These are phyloP conservation scores for Tolypocladium album DNA, from an alignment of 2,329 filamentous ascomycete species.

Conservation along the genomic window DNA sequence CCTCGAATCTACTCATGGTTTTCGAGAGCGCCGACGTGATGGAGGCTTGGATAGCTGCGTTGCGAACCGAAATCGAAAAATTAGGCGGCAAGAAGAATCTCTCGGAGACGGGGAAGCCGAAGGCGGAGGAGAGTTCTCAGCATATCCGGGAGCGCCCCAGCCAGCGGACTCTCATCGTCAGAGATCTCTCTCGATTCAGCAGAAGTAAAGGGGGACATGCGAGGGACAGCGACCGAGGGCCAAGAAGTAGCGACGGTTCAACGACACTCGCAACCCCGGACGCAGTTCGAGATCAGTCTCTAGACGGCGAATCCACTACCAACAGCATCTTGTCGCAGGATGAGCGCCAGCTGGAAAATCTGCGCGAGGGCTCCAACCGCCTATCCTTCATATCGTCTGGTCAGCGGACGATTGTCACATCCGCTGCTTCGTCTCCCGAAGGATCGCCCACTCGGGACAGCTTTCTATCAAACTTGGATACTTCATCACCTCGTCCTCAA, in stretches of 20 bases:
- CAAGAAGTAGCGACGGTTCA: slow-evolving; percentile 5
- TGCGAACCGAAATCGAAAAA: slow-evolving; percentile 60
- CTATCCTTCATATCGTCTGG: slow-evolving; percentile 51
- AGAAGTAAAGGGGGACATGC: slow-evolving; percentile 1
- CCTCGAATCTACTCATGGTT: slow-evolving; percentile 59
- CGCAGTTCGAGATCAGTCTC: slow-evolving; percentile 25
- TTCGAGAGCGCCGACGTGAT: slow-evolving; percentile 64
- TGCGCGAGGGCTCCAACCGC: slow-evolving; percentile 45
- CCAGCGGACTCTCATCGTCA: slow-evolving; percentile 35
- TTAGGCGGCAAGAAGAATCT: slow-evolving; percentile 55
- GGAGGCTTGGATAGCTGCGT: slow-evolving; percentile 60
- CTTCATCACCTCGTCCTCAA: slow-evolving; percentile 10
- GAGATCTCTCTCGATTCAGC: slow-evolving; percentile 33
- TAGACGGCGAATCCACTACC: slow-evolving; percentile 45
- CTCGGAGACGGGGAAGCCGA: slow-evolving; percentile 47
- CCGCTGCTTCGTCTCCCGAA: slow-evolving; percentile 45
- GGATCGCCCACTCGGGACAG: slow-evolving; percentile 44
- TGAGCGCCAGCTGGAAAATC: slow-evolving; percentile 44
- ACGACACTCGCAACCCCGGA: slow-evolving; percentile 10
- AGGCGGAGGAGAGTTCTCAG: slow-evolving; percentile 24
- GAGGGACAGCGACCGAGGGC: neutral
- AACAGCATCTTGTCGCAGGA: slow-evolving; percentile 49
- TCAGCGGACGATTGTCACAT: slow-evolving; percentile 49
- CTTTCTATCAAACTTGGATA: slow-evolving; percentile 23
- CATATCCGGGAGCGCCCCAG: slow-evolving; percentile 28